Conservation (phyloP, 1,284 basidiomycete genomes). For the Marasmius oreades region DNA sequence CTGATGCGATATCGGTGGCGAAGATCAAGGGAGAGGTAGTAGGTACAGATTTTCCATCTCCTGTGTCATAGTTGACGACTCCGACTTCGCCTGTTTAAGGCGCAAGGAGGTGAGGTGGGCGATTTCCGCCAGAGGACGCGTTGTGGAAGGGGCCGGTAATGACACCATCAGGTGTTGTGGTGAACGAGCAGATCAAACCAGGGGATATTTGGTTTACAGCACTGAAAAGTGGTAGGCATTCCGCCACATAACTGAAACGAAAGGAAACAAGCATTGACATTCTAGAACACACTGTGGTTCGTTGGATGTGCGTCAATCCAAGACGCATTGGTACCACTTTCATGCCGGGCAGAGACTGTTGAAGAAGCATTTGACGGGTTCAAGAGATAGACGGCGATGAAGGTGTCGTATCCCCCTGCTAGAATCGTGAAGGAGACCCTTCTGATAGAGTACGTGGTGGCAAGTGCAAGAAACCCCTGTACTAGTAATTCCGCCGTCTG, state of each 20-base stretch:
- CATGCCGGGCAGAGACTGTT: not conserved
- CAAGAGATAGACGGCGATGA: conserved; percentile 13
- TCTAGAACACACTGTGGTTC: conserved; percentile 31
- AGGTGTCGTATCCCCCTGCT: conserved; percentile 14
- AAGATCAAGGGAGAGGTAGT: conserved; percentile 38
- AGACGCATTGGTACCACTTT: conserved; percentile 43
- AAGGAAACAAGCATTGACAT: not conserved
- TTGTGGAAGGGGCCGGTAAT: conserved; percentile 44
- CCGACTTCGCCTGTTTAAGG: conserved; percentile 56
- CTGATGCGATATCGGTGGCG: conserved; percentile 28
- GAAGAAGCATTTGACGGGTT: conserved; percentile 5
- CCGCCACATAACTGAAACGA: not conserved
- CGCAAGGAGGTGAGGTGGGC: conserved; percentile 47
- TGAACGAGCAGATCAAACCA: conserved; percentile 55
- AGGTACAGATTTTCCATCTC: conserved; percentile 53
- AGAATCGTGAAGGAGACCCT: conserved; percentile 15
- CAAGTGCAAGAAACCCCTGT: too few relatives aligned
- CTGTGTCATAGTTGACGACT: conserved; percentile 56
- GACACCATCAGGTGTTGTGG: conserved; percentile 38
- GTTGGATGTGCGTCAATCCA: conserved; percentile 61
- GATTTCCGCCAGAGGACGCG: conserved; percentile 44
- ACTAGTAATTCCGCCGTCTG: too few relatives aligned
- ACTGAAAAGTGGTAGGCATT: conserved; percentile 30
- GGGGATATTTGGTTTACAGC: conserved; percentile 48
- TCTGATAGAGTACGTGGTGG: not conserved